Percentiles rank a stretch among this genome's conserved stretches.
These are phyloP conservation scores for Clarireedia homoeocarpa DNA, from an alignment of 2,329 filamentous ascomycete species.

Conservation along the genomic window DNA sequence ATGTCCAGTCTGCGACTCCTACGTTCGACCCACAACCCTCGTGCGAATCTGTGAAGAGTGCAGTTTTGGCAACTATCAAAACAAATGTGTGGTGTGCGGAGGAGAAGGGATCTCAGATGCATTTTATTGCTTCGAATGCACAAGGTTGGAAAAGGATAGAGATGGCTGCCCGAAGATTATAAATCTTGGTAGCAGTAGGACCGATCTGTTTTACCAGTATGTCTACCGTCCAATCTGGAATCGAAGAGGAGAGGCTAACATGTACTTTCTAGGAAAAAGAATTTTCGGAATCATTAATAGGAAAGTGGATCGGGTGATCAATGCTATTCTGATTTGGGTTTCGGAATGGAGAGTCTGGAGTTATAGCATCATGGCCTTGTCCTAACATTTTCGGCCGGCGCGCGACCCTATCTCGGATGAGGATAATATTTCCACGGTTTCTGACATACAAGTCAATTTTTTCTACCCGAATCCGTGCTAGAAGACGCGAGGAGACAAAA, in stretches of 20 bases:
- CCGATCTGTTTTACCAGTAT: constrained; percentile 56
- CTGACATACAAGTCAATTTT: too few species aligned
- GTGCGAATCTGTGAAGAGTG: constrained; percentile 99
- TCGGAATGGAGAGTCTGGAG: background rate
- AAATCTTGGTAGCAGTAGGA: constrained; percentile 90
- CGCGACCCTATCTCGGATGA: too few species aligned
- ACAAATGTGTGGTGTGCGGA: constrained; percentile 98
- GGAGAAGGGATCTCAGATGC: constrained; percentile 96
- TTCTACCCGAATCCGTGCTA: too few species aligned
- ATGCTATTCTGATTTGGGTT: constrained; percentile 2
- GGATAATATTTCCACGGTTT: too few species aligned
- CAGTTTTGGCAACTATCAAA: constrained; percentile 99
- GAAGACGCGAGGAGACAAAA: too few species aligned
- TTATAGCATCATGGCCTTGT: background rate
- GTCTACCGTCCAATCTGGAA: background rate
- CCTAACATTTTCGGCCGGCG: too few species aligned
- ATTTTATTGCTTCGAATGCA: constrained; percentile 99
- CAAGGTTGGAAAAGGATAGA: constrained; percentile 88
- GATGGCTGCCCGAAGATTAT: constrained; percentile 99
- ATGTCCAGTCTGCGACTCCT: constrained; percentile 97
- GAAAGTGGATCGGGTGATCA: constrained; percentile 5
- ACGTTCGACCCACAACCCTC: constrained; percentile 94
- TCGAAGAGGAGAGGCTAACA: constrained; percentile 25
- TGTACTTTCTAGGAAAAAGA: constrained; percentile 50
- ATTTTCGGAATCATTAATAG: constrained; percentile 50